Evolutionary conservation across 441 rosid species (phyloP), one percentile per base, ranked within the genome.

Genomic region (Pelargonium myrrhifolium): DNA sequence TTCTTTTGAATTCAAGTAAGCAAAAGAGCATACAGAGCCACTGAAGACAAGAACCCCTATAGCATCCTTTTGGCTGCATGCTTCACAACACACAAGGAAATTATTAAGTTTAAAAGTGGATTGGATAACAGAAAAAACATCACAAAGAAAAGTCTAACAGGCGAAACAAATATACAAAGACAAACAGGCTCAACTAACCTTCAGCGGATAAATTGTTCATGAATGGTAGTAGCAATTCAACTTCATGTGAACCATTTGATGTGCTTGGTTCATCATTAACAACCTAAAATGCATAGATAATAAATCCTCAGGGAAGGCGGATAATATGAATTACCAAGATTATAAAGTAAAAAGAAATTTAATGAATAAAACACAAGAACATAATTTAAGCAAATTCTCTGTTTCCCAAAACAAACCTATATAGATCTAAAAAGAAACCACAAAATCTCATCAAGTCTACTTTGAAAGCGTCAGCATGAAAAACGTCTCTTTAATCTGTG

Each of bases 211-310:
- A 40, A 75, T 84, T 85, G 78, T 86, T 87, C 82, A 77, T 77
- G 77, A 89, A 84, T 64, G 99, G 96, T 28, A 78, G 81, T 74
- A 87, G 88, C 74, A 91, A 77, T 78, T 89, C 96, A 64, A 91
- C 76, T 73, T 91, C 92, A 79, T 88, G 97, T 70, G 76, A 75
- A 66, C 80, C 84, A 53, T 87, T 90, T 45, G 81, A 71, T 9
- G 66, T 76, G 78, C 82, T 80, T 37, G 87, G 78, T 65, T 86
- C 93, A 63, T 82, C 92, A 51, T 76, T 70, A 66, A 72, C 78
- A 77, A 86, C 90, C 98, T 93, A 72, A 42, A 65, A 56, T 51
- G 40, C n/a, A 69, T 1, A 67, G 22, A 56, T 56, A 35, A 59
- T 45, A 49, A 60, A 39, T 56, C 14, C 4, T n/a, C n/a, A n/a